Conservation (phyloP, 495 filamentous ascomycete genomes). For the Penicillium lagena region DNA sequence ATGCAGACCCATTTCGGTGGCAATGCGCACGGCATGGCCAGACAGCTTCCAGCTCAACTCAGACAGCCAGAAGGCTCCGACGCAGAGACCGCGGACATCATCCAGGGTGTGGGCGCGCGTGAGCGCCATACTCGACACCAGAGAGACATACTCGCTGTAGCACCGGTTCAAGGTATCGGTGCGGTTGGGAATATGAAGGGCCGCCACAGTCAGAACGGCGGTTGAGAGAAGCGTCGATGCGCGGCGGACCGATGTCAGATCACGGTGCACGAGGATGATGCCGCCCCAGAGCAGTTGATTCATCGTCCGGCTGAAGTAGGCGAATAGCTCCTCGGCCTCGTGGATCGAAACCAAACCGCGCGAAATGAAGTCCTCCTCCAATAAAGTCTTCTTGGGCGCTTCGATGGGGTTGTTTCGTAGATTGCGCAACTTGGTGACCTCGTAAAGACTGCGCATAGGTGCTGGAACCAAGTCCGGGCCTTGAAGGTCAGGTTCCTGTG, state of each 20-base stretch:
- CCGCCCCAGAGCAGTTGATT: slow-evolving; percentile 52
- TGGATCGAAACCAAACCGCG: slow-evolving; percentile 40
- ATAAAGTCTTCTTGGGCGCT: slow-evolving; percentile 37
- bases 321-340: slow-evolving; percentile 46
- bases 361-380: slow-evolving; percentile 48
- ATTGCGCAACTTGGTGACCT: slow-evolving; percentile 52
- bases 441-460: slow-evolving; percentile 55
- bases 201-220: slow-evolving; percentile 47
- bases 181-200: slow-evolving; percentile 46
- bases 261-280: slow-evolving; percentile 45
- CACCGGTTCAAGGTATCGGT: slow-evolving; percentile 44
- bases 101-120: slow-evolving; percentile 44
- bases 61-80: slow-evolving; percentile 48
- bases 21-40: slow-evolving; percentile 48
- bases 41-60: slow-evolving; percentile 50
- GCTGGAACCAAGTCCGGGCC: slow-evolving; percentile 44
- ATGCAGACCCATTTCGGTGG: slow-evolving; percentile 47
- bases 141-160: slow-evolving; percentile 44
- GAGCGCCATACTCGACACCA: slow-evolving; percentile 46
- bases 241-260: slow-evolving; percentile 42
- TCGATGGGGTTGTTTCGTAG: slow-evolving; percentile 39
- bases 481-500: slow-evolving; percentile 44
- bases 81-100: slow-evolving; percentile 45
- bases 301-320: slow-evolving; percentile 47
- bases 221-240: slow-evolving; percentile 43